These are phyloP conservation scores for Vitis hybrid DNA, from an alignment of 177 flowering plant genomes.

Conservation along the genomic window DNA sequence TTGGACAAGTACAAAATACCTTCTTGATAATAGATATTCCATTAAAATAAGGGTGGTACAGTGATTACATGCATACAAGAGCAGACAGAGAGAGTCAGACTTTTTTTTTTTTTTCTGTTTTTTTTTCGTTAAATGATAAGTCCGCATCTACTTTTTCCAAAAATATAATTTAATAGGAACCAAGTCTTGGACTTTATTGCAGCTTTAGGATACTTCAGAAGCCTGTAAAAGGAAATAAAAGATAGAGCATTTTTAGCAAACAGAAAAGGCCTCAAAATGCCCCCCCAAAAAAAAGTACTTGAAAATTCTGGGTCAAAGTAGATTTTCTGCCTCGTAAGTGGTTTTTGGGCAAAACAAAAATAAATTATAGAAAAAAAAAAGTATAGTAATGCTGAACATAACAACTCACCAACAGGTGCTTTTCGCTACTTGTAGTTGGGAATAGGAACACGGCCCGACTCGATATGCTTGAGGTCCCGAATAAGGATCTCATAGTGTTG, in stretches of 20 bases:
- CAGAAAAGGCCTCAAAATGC: background rate
- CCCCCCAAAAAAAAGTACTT: too few species aligned
- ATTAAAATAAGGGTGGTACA: too few species aligned
- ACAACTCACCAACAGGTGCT: constrained; percentile 22
- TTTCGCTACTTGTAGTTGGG: constrained; percentile 28
- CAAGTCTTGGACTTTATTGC: background rate
- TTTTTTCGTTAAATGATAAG: background rate
- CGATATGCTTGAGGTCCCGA: constrained; percentile 43
- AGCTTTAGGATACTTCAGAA: constrained; percentile 1
- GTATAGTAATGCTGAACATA: background rate
- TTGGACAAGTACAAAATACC: too few species aligned
- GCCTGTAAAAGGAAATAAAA: constrained; percentile 3
- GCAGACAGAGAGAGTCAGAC: too few species aligned
- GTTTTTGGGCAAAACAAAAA: too few species aligned
- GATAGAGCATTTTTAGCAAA: background rate
- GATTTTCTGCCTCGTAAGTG: too few species aligned
- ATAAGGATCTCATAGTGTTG: constrained; percentile 49
- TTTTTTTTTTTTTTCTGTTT: background rate
- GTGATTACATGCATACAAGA: too few species aligned
- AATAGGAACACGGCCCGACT: constrained; percentile 46
- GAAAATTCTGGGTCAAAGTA: too few species aligned
- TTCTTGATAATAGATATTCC: too few species aligned
- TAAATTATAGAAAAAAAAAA: background rate
- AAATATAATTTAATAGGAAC: background rate
- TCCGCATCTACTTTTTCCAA: background rate